phyloP scores from a whole-genome alignment of 2,329 filamentous ascomycete species.

The Bipolaris cookei region DNA sequence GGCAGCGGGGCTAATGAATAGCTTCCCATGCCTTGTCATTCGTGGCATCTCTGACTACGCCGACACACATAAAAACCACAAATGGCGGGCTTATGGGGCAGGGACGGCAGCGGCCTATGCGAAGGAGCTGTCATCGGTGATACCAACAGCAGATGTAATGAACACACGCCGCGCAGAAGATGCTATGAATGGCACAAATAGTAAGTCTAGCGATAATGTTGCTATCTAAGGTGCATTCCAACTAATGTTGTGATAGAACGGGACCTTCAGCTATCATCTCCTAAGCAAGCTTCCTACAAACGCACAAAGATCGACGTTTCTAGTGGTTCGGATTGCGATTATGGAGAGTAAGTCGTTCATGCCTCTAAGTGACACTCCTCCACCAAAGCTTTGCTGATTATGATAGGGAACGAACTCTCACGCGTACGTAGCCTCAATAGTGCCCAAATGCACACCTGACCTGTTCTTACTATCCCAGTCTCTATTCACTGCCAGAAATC shows the following conservation, averaged over 20 bases:
- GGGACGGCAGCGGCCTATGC: conserved; percentile 28
- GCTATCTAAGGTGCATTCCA: neutral
- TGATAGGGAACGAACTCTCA: conserved; percentile 6
- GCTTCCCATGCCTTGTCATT: conserved; percentile 33
- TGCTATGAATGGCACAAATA: conserved; percentile 10
- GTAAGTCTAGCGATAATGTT: conserved; percentile 7
- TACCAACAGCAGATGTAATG: conserved; percentile 15
- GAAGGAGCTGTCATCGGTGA: conserved; percentile 26
- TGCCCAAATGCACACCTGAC: neutral
- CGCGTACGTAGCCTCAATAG: conserved; percentile 4
- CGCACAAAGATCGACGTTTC: conserved; percentile 4
- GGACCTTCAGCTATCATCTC: conserved; percentile 1
- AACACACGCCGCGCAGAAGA: conserved; percentile 12
- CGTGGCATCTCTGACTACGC: conserved; percentile 35
- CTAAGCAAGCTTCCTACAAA: conserved; percentile 7
- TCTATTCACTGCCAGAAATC: neutral
- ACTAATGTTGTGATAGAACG: conserved; percentile 6
- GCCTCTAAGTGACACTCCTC: neutral
- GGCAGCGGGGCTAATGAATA: too few relatives aligned
- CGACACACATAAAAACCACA: conserved; percentile 14
- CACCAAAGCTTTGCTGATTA: conserved; percentile 1
- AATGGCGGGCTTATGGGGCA: conserved; percentile 29
- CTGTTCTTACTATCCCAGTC: neutral
- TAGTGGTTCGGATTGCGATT: conserved; percentile 1
- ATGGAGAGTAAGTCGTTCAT: conserved; percentile 8